These are phyloP conservation scores for Sugiyamaella chiloensis DNA, from an alignment of 805 yeast species.

Conservation along the genomic window DNA sequence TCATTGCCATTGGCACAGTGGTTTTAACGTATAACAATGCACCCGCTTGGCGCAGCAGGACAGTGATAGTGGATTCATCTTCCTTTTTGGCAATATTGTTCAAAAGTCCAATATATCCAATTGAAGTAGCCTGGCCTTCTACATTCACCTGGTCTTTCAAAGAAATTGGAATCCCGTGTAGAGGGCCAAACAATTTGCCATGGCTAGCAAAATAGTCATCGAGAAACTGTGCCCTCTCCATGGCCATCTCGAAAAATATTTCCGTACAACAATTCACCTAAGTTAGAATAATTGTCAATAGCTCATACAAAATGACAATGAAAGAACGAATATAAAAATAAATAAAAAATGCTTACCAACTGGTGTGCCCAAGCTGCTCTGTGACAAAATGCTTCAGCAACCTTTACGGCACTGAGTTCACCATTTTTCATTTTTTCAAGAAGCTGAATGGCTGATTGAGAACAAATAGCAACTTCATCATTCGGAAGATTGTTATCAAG, in stretches of 20 bases:
- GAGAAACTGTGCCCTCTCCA: conserved; percentile 50
- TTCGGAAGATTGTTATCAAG: conserved; percentile 7
- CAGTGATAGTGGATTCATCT: conserved; percentile 38
- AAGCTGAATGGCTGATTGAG: conserved; percentile 6
- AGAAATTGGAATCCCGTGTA: conserved; percentile 64
- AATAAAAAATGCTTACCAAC: conserved; percentile 28
- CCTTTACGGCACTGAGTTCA: conserved; percentile 43
- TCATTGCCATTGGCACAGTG: conserved; percentile 50
- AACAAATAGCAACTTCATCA: conserved; percentile 8
- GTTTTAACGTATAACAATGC: conserved; percentile 57
- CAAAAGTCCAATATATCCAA: conserved; percentile 47
- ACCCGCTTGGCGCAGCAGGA: conserved; percentile 43
- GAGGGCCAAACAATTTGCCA: conserved; percentile 53
- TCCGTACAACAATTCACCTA: conserved; percentile 34
- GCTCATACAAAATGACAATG: too few species aligned
- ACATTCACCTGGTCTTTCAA: conserved; percentile 55
- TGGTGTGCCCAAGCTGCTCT: conserved; percentile 59
- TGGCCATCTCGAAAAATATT: conserved; percentile 56
- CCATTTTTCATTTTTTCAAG: conserved; percentile 22
- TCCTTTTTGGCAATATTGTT: conserved; percentile 47
- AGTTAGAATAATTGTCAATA: neutral
- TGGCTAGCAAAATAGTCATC: conserved; percentile 60
- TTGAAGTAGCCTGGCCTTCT: conserved; percentile 51
- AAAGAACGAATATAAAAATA: too few species aligned
- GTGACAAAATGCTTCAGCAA: conserved; percentile 53